Percentiles rank a stretch among this genome's conserved stretches.
phyloP scores from a whole-genome alignment of 2,329 filamentous ascomycete species.

The Nothomitra cinnamomea region DNA sequence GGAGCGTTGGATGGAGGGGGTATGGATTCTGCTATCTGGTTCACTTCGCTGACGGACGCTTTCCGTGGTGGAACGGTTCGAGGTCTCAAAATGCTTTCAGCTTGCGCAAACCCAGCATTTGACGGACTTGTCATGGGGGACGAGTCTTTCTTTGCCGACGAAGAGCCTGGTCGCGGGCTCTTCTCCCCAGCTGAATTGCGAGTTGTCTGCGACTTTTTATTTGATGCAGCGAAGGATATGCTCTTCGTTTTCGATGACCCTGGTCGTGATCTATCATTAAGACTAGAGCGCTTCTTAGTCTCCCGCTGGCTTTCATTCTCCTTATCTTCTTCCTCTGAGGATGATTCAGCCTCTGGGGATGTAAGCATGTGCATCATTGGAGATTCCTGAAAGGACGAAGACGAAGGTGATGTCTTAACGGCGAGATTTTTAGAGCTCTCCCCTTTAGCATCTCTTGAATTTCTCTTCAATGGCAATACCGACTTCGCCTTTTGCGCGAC shows the following conservation, averaged over 20 bases:
- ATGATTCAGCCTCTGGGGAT: conserved; percentile 1
- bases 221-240: background rate
- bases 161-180: background rate
- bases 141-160: background rate
- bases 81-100: conserved; percentile 1
- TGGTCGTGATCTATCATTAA: background rate
- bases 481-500: conserved; percentile 6
- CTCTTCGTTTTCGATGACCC: background rate
- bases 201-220: background rate
- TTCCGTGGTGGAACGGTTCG: background rate
- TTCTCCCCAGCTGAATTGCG: background rate
- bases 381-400: background rate
- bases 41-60: background rate
- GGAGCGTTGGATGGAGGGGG: background rate
- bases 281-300: background rate
- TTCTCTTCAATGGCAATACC: conserved; percentile 5
- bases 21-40: background rate
- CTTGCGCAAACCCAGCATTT: background rate
- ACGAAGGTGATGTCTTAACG: conserved; percentile 4
- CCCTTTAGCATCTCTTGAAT: conserved; percentile 1
- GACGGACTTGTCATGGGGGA: background rate
- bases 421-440: conserved; percentile 3
- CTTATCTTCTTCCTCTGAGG: background rate
- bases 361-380: background rate
- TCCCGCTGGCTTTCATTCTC: background rate